Evolutionary conservation across 2,329 filamentous ascomycete species (phyloP).

Genomic region (Fusarium tanahbumbuense): DNA sequence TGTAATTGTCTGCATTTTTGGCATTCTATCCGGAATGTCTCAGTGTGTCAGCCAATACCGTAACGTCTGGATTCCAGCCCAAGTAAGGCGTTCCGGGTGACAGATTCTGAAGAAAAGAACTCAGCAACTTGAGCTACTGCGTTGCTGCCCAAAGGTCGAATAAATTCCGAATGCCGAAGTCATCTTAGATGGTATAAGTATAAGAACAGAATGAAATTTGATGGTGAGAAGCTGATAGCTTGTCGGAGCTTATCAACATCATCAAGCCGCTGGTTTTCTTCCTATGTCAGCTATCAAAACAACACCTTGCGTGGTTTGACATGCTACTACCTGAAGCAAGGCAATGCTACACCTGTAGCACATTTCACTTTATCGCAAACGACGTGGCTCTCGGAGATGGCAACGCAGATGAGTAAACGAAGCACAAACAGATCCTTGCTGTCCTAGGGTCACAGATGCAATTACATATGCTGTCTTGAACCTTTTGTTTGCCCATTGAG

Average conservation of each 20-base stretch:
- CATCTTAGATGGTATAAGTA: slow-evolving; percentile 17
- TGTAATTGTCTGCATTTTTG: neutral
- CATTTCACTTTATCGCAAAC: slow-evolving; percentile 20
- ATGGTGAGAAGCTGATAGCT: neutral
- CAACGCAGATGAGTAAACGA: slow-evolving; percentile 4
- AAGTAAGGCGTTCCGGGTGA: slow-evolving; percentile 20
- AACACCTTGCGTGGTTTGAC: neutral
- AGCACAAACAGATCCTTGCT: slow-evolving; percentile 20
- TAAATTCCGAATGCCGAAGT: neutral
- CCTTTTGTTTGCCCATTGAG: slow-evolving; percentile 2
- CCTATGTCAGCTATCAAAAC: neutral
- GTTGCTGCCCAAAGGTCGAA: slow-evolving; percentile 35
- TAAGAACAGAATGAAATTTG: slow-evolving; percentile 5
- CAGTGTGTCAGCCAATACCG: slow-evolving; percentile 18
- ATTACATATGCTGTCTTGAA: slow-evolving; percentile 19
- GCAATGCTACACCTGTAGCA: slow-evolving; percentile 19
- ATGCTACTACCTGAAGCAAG: neutral
- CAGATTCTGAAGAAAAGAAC: neutral
- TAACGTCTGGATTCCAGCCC: neutral
- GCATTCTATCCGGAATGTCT: neutral
- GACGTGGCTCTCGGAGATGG: slow-evolving; percentile 8
- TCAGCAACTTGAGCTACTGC: slow-evolving; percentile 5
- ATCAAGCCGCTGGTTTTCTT: neutral
- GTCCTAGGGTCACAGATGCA: slow-evolving; percentile 11
- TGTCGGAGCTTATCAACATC: neutral